Base-by-base conservation (phyloP, 805 yeast genomes). In the Phaffomyces opuntiae region DNA sequence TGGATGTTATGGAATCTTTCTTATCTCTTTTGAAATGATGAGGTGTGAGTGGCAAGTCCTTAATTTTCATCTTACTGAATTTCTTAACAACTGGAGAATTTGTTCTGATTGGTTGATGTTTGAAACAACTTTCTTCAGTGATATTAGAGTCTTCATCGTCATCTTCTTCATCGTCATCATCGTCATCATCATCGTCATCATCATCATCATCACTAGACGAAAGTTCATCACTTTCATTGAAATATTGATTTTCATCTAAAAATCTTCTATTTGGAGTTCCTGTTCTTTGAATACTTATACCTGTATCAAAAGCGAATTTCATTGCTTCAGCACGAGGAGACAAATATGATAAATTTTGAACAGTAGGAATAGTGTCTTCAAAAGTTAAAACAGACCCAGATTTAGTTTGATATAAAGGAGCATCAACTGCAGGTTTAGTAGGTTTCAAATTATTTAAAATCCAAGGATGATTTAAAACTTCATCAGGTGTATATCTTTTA, bases 271-370 rank as follows among this genome's bases (percentile, higher is more conserved):
- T 41, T 17, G 63, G 62, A 1, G 62, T 58, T 0, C 54, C 60
- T 1, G 62, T 60, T 49, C 96, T 77, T 59, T 87, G 91, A 26
- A 87, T 90, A 3, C 93, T 91, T 36, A 88, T 84, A 32, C 90
- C 82, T 6, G 84, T 81, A 57, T 87, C 96, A 62, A 87, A 84
- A 12, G 89, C 95, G 55, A 87, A 95, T 52, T 88, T 80, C 65
- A 87, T 73, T 1, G 91, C 88, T 40, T 80, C 86, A 0, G 89
- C 89, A 1, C 87, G 86, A 6, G 89, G 89, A 5, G 82, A 74
- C 55, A 77, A 74, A 17, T 40, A 17, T 3, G 39, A 17, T 11
- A 37, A n/a, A 19, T 40, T 39, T 19, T 49, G 49, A 11, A 38
- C 43, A 5, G 47, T n/a, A 25, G 60, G 57, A 45, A 59, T 56